These are phyloP conservation scores for Raphanus sativus DNA, from an alignment of 345 rosid species.

Conservation along the genomic window DNA sequence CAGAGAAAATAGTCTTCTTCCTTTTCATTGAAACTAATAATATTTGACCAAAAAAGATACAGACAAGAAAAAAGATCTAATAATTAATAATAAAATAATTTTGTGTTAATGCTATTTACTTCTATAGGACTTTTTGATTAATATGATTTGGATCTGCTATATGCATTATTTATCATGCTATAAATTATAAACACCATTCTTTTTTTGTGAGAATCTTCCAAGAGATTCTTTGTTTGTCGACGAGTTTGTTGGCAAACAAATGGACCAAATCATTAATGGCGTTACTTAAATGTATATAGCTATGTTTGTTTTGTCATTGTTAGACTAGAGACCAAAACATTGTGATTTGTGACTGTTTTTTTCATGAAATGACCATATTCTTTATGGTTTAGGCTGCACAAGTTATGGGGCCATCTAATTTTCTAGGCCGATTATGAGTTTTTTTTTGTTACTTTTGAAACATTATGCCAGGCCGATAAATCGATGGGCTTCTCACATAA, in stretches of 20 bases:
- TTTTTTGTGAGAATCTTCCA: background rate
- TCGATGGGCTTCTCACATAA: conserved; percentile 1
- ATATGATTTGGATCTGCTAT: background rate
- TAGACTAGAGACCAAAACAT: background rate
- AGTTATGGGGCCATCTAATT: background rate
- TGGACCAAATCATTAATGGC: background rate
- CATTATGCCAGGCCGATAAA: background rate
- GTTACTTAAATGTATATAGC: background rate
- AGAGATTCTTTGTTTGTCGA: background rate
- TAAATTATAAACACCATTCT: background rate
- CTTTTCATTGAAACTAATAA: too few relatives aligned
- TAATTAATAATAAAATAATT: too few relatives aligned
- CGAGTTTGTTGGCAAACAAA: background rate
- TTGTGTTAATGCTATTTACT: background rate
- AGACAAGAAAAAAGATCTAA: too few relatives aligned
- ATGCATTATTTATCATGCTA: background rate
- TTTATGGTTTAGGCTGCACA: background rate
- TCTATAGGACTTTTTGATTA: too few relatives aligned
- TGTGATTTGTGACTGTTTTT: background rate
- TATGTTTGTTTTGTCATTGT: background rate
- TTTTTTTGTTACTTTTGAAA: background rate
- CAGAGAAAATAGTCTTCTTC: background rate
- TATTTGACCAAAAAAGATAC: too few relatives aligned
- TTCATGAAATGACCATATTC: background rate
- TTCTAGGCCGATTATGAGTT: background rate